Conservation (phyloP, 2,329 filamentous ascomycete genomes). For the Trichophyton mentagrophytes region DNA sequence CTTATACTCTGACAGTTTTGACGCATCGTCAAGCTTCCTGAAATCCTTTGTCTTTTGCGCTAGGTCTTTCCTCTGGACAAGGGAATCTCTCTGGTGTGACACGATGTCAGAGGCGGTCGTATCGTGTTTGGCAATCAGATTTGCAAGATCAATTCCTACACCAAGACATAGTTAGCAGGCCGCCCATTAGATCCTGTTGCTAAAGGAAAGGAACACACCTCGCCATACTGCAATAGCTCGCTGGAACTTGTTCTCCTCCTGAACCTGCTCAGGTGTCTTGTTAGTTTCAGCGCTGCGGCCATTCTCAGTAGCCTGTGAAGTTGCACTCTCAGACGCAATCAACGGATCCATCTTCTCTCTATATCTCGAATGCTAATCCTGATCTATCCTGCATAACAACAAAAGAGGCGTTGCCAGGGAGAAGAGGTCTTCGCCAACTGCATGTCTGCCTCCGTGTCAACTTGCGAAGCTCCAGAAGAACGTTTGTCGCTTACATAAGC, state of each 20-base stretch:
- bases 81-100: constrained; percentile 82
- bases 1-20: constrained; percentile 81
- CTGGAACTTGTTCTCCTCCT: constrained; percentile 82
- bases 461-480: constrained; percentile 7
- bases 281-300: constrained; percentile 17
- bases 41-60: constrained; percentile 99
- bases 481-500: constrained; percentile 7
- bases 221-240: constrained; percentile 92
- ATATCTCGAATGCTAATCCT: not conserved
- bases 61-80: constrained; percentile 88
- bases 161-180: constrained; percentile 4
- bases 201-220: constrained; percentile 44
- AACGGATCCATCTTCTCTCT: constrained; percentile 31
- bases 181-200: not conserved
- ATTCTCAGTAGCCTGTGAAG: constrained; percentile 14
- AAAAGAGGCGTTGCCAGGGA: not conserved
- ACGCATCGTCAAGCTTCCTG: constrained; percentile 76
- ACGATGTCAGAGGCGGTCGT: constrained; percentile 92
- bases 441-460: not conserved
- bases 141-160: constrained; percentile 73
- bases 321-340: constrained; percentile 29
- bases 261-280: constrained; percentile 21
- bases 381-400: not conserved
- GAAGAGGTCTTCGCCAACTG: not conserved
- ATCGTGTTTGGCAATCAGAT: constrained; percentile 73